Evolutionary conservation across 306 rosid species (phyloP).

Genomic region (Coriaria nepalensis): DNA sequence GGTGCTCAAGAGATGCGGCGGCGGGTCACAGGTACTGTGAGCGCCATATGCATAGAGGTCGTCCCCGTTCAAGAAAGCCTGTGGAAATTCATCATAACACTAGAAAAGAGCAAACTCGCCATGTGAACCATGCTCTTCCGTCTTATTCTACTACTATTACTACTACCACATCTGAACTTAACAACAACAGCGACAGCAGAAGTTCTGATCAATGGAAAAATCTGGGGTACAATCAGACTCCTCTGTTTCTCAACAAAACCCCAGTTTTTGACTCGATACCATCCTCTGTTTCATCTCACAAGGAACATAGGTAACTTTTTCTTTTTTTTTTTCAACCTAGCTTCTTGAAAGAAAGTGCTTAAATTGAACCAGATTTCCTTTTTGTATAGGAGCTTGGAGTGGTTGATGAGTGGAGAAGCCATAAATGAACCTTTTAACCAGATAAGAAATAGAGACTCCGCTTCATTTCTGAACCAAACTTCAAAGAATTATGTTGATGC

Average conservation of each 20-base stretch:
- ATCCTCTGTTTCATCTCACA: no score
- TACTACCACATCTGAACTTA: slow-evolving; percentile 16
- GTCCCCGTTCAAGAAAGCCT: slow-evolving; percentile 45
- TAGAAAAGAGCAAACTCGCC: slow-evolving; percentile 29
- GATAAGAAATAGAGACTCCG: slow-evolving; percentile 10
- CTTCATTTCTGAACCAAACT: slow-evolving; percentile 26
- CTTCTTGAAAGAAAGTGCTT: not conserved
- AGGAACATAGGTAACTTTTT: not conserved
- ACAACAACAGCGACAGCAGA: slow-evolving; percentile 12
- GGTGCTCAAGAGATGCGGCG: slow-evolving; percentile 51
- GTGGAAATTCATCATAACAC: no score
- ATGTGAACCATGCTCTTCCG: slow-evolving; percentile 22
- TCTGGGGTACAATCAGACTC: slow-evolving; percentile 18
- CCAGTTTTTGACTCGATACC: not conserved
- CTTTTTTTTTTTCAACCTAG: slow-evolving; percentile 2
- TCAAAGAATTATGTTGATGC: slow-evolving; percentile 61
- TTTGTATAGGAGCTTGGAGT: slow-evolving; percentile 38
- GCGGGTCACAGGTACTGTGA: slow-evolving; percentile 66
- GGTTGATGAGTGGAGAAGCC: slow-evolving; percentile 42
- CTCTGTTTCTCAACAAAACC: slow-evolving; percentile 21
- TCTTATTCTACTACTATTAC: slow-evolving; percentile 6
- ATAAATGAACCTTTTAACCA: no score
- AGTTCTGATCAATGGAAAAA: no score
- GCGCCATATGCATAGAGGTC: slow-evolving; percentile 85
- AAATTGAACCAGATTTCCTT: not conserved